Evolutionary conservation across 2,329 filamentous ascomycete species (phyloP).

Genomic region (Rhinocladiella similis): DNA sequence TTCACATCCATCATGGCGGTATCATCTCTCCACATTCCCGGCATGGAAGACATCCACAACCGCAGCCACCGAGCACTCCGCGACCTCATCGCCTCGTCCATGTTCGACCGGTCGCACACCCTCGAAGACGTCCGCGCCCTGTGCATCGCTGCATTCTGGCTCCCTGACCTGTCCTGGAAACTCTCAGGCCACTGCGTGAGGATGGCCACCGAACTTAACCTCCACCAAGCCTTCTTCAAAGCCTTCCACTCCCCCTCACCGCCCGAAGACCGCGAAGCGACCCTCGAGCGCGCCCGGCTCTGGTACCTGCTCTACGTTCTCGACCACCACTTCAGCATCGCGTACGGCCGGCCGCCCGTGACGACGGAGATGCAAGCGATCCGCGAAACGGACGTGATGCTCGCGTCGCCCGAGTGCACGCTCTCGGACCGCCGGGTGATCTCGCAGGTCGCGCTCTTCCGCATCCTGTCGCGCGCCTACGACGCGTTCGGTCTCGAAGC

Average conservation of each 20-base stretch:
- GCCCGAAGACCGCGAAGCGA: slow-evolving; percentile 23
- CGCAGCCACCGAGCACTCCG: slow-evolving; percentile 60
- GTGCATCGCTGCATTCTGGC: slow-evolving; percentile 63
- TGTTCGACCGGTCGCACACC: slow-evolving; percentile 59
- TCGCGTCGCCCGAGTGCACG: slow-evolving; percentile 52
- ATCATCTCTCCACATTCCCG: slow-evolving; percentile 59
- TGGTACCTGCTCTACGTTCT: slow-evolving; percentile 67
- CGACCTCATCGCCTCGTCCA: slow-evolving; percentile 56
- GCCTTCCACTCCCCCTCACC: slow-evolving; percentile 52
- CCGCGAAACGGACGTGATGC: slow-evolving; percentile 57
- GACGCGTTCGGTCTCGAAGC: slow-evolving; percentile 59
- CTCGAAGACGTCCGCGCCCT: slow-evolving; percentile 60
- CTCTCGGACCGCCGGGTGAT: slow-evolving; percentile 58
- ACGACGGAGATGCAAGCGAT: slow-evolving; percentile 60
- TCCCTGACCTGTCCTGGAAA: slow-evolving; percentile 64
- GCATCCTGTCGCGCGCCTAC: slow-evolving; percentile 57
- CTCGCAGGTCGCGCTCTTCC: slow-evolving; percentile 59
- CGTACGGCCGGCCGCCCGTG: slow-evolving; percentile 60
- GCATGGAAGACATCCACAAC: slow-evolving; percentile 53
- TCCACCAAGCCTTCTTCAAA: slow-evolving; percentile 56
- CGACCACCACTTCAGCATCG: slow-evolving; percentile 65
- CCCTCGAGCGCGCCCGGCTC: slow-evolving; percentile 56
- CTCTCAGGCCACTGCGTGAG: slow-evolving; percentile 60
- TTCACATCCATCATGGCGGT: slow-evolving; percentile 59
- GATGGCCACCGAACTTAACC: slow-evolving; percentile 58